Evolutionary conservation across 768 basidiomycete species (phyloP).

Genomic region (Xerocomus potaroensis): DNA sequence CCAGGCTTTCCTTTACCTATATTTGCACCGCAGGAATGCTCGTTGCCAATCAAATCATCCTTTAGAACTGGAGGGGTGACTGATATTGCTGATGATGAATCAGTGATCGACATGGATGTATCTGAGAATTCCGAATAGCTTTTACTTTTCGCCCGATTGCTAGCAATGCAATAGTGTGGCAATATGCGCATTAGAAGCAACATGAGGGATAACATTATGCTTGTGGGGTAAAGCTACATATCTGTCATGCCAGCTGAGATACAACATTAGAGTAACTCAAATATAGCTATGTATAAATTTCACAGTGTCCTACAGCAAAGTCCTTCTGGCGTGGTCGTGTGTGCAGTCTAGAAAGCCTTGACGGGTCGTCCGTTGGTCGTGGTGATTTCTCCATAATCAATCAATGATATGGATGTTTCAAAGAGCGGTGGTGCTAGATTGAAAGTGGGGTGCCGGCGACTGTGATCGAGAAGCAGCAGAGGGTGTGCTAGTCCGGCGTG

Average conservation of each 20-base stretch:
- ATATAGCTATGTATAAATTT: constrained; percentile 6
- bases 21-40: too few relatives aligned
- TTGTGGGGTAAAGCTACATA: constrained; percentile 25
- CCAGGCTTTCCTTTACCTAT: constrained; percentile 13
- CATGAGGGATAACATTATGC: constrained; percentile 2
- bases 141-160: background rate
- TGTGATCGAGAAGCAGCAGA: constrained; percentile 18
- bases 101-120: constrained; percentile 25
- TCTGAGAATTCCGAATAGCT: constrained; percentile 24
- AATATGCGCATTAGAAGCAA: background rate
- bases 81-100: constrained; percentile 3
- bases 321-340: constrained; percentile 11
- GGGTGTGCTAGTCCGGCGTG: constrained; percentile 36
- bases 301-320: constrained; percentile 12
- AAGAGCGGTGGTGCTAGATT: constrained; percentile 27
- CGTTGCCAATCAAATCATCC: too few relatives aligned
- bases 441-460: constrained; percentile 23
- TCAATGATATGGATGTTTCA: constrained; percentile 20
- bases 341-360: constrained; percentile 10
- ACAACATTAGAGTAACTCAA: constrained; percentile 14
- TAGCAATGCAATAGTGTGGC: too few relatives aligned
- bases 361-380: constrained; percentile 13
- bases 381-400: constrained; percentile 16
- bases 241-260: constrained; percentile 19
- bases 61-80: background rate